Conservation (phyloP, 257 asterid genomes). For the Anisodus tanguticus region DNA sequence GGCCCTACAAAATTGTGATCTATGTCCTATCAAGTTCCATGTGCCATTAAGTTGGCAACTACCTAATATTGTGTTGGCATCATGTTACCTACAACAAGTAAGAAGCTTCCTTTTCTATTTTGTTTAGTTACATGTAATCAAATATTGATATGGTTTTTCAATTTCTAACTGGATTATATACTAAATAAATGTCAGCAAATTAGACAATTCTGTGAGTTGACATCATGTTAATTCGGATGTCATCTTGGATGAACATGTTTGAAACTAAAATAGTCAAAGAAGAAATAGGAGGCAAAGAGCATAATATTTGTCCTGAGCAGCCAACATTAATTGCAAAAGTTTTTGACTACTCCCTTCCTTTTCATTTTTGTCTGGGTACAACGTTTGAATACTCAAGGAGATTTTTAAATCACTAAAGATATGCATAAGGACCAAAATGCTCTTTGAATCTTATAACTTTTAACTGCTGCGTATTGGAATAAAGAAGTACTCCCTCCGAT, state of each 20-base stretch:
- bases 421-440: too few species aligned
- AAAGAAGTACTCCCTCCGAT: too few species aligned
- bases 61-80: neutral
- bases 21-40: neutral
- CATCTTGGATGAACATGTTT: neutral
- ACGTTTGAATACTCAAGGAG: too few species aligned
- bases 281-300: neutral
- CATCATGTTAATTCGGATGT: neutral
- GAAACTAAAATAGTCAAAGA: neutral
- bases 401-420: too few species aligned
- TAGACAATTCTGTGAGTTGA: neutral
- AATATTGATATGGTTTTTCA: neutral
- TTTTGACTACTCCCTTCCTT: neutral
- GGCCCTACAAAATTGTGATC: neutral
- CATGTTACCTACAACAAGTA: neutral
- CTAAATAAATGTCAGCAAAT: neutral
- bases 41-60: neutral
- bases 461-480: too few species aligned
- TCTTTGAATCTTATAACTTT: too few species aligned
- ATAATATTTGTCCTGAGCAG: neutral
- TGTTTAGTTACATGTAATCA: neutral
- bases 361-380: too few species aligned
- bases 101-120: neutral
- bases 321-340: neutral
- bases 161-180: neutral